phyloP scores from a whole-genome alignment of 2,329 filamentous ascomycete species.

The Podosphaera xanthii region DNA sequence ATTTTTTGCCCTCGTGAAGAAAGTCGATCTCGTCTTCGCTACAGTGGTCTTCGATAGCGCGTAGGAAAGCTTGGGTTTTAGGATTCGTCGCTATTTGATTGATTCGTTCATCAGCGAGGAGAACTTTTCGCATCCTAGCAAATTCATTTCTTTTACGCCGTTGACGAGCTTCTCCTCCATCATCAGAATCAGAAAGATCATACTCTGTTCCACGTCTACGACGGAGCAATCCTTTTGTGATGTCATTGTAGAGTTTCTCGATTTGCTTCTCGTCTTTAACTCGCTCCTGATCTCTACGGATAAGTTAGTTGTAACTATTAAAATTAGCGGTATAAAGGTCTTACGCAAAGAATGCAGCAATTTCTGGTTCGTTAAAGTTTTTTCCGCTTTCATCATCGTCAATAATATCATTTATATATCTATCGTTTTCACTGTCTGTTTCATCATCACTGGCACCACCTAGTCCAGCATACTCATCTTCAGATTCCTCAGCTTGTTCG shows the following conservation, averaged over 20 bases:
- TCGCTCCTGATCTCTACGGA: slow-evolving; percentile 49
- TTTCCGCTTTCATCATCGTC: slow-evolving; percentile 59
- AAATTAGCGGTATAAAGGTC: slow-evolving; percentile 19
- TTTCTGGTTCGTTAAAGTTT: slow-evolving; percentile 53
- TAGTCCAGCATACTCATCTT: slow-evolving; percentile 90
- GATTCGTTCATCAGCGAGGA: slow-evolving; percentile 73
- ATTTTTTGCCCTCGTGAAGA: slow-evolving; percentile 28
- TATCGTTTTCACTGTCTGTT: slow-evolving; percentile 50
- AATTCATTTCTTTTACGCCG: slow-evolving; percentile 74
- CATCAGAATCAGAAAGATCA: slow-evolving; percentile 76
- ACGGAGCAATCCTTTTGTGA: slow-evolving; percentile 70
- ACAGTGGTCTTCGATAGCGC: slow-evolving; percentile 65
- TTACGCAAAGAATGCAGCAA: slow-evolving; percentile 78
- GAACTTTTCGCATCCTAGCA: slow-evolving; percentile 71
- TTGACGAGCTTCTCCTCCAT: slow-evolving; percentile 54
- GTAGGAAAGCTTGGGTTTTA: slow-evolving; percentile 74
- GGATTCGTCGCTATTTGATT: slow-evolving; percentile 77
- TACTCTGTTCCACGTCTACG: slow-evolving; percentile 63
- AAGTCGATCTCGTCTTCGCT: slow-evolving; percentile 59
- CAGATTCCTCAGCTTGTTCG: slow-evolving; percentile 89
- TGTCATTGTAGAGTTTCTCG: slow-evolving; percentile 77
- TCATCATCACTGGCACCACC: slow-evolving; percentile 81
- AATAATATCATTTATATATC: slow-evolving; percentile 67
- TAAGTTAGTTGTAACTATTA: slow-evolving; percentile 2
- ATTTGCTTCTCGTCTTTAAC: slow-evolving; percentile 67